These are phyloP conservation scores for Nakazawaea siamensis DNA, from an alignment of 805 yeast genomes.

Conservation along the genomic window DNA sequence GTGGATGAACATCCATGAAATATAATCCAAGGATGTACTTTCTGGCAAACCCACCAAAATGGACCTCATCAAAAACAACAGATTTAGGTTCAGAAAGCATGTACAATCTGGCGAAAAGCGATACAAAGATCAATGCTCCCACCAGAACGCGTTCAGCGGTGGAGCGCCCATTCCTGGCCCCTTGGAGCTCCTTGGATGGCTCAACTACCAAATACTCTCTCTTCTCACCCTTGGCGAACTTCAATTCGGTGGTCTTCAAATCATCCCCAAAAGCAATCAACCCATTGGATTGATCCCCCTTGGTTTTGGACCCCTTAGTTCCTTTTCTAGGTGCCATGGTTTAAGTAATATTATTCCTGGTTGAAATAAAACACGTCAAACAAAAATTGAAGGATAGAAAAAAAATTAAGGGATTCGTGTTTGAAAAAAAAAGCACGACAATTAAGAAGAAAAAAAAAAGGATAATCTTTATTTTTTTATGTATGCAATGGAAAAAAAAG, in stretches of 20 bases:
- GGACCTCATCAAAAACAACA: conserved; percentile 90
- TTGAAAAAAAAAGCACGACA: too few relatives aligned
- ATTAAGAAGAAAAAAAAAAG: too few relatives aligned
- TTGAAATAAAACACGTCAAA: too few relatives aligned
- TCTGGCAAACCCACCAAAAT: conserved; percentile 93
- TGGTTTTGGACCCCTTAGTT: too few relatives aligned
- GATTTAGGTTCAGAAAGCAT: conserved; percentile 62
- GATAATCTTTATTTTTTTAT: too few relatives aligned
- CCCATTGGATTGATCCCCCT: too few relatives aligned
- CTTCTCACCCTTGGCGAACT: conserved; percentile 38
- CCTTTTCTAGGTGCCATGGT: too few relatives aligned
- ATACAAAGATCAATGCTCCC: conserved; percentile 35
- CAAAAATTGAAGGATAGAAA: too few relatives aligned
- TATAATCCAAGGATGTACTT: conserved; percentile 60
- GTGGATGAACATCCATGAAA: conserved; percentile 77
- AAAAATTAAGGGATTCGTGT: too few relatives aligned
- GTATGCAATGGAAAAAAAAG: too few relatives aligned
- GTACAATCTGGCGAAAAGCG: conserved; percentile 53
- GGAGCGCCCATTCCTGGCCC: conserved; percentile 31
- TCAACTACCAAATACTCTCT: conserved; percentile 50
- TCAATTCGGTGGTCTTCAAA: conserved; percentile 30
- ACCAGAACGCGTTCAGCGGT: conserved; percentile 30
- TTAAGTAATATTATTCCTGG: too few relatives aligned
- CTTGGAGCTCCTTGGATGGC: conserved; percentile 31
- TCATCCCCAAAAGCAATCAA: conserved; percentile 7